Base-by-base conservation (phyloP, 371 early-diverging fungal species). In the Apophysomyces elegans region DNA sequence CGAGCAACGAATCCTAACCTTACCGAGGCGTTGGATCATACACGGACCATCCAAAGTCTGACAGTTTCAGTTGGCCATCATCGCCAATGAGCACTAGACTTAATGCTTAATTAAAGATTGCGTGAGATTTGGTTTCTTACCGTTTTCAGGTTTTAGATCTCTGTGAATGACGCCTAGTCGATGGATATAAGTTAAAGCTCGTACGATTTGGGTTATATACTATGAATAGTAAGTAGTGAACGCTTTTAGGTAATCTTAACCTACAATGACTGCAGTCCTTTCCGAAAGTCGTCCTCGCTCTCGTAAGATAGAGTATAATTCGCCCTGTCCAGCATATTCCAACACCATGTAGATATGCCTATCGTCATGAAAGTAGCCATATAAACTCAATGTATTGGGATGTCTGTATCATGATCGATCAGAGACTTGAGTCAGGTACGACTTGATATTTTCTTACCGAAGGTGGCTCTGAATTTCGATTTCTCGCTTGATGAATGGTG, bases 11-110 rank as follows among this genome's bases (percentile, higher is more conserved):
- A 26, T 26, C 21, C 26, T 13, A 12, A 7, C 21, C 69, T 69
- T 80, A 87, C 89, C 92, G 82, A 59, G 88, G 84, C 37, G 90
- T 88, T 35, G 93, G 95, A 61, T 98, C 94, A 70, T 95, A 96
- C 4, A 99, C 99, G 5, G 96, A 92, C 99, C 99, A 99, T 2
- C 99, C 99, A 87, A 99, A 99, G 78, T 99, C 99, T 13, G 95
- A 93, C 59, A 99, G 90, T 75, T 99, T 99, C 36, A 99, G 75
- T 60, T 91, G 86, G 11, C 94, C 96, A 47, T 96, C 84, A 5
- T 84, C 70, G 35, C 93, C 95, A 32, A 99, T 54, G 12, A 82
- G 58, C 11, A 81, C 81, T 81, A 63, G 5, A n/a, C 21, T 26
- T 26, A 21, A 50, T 50, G 54, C 4, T 26, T 26, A 26, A 26